Conservation (phyloP, 169 alveolate genomes). For the Eimeria necatrix region DNA sequence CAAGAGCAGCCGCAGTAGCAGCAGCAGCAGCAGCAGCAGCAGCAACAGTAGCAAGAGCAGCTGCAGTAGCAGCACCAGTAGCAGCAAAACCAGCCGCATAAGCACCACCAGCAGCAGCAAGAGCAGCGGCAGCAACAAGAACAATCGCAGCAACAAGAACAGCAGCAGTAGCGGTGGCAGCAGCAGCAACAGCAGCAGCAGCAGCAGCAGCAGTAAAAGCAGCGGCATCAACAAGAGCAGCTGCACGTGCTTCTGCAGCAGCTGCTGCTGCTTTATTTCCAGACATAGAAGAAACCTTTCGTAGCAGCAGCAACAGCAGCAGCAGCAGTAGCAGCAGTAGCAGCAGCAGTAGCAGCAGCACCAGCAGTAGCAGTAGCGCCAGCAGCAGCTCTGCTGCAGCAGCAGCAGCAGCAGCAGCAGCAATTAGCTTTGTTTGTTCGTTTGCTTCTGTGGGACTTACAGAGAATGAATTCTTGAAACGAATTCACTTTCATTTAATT, state of each 20-base stretch:
- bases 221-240: neutral
- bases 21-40: conserved; percentile 32
- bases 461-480: no score
- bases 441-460: no score
- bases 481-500: no score
- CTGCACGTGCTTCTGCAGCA: neutral
- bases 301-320: no score
- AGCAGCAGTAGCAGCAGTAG: no score
- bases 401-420: no score
- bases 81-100: neutral
- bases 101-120: neutral
- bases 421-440: no score
- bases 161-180: neutral
- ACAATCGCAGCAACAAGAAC: neutral
- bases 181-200: neutral
- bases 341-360: conserved; percentile 14
- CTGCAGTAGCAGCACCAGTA: no score
- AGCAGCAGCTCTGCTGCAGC: no score
- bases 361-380: neutral
- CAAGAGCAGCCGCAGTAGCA: neutral
- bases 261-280: no score
- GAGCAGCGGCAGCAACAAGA: neutral
- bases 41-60: neutral
- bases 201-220: conserved; percentile 9
- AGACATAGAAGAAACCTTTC: no score